Conservation (phyloP, 2,329 filamentous ascomycete genomes). For the Sordariomycetes sp. region DNA sequence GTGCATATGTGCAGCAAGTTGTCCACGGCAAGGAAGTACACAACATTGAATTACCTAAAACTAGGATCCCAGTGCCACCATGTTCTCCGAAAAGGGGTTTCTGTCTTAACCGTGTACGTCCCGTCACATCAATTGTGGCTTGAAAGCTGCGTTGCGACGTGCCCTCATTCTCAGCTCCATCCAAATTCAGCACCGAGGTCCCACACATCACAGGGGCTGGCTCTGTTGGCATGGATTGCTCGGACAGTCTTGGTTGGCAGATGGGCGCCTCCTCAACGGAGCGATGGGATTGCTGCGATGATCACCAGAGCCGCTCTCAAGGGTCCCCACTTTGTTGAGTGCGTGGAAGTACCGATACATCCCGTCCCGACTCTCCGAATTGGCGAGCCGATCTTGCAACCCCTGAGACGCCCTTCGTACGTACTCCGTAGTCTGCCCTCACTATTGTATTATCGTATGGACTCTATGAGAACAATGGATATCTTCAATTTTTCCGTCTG, state of each 20-base stretch:
- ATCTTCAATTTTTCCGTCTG: neutral
- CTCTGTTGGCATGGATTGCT: no score
- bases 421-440: neutral
- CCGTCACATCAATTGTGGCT: neutral
- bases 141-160: neutral
- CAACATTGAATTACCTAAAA: no score
- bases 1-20: no score
- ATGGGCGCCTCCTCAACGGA: no score
- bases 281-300: neutral
- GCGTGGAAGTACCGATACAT: neutral
- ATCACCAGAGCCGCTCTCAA: neutral
- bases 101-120: no score
- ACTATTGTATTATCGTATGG: neutral
- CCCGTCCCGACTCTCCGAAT: neutral
- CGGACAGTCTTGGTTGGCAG: no score
- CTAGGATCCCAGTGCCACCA: no score
- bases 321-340: neutral
- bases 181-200: neutral
- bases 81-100: no score
- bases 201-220: neutral
- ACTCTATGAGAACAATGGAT: neutral
- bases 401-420: no score
- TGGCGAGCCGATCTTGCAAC: no score
- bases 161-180: neutral
- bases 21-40: neutral